Base-by-base conservation (phyloP, 2,329 filamentous ascomycete genomes). In the Diaporthe amygdali region DNA sequence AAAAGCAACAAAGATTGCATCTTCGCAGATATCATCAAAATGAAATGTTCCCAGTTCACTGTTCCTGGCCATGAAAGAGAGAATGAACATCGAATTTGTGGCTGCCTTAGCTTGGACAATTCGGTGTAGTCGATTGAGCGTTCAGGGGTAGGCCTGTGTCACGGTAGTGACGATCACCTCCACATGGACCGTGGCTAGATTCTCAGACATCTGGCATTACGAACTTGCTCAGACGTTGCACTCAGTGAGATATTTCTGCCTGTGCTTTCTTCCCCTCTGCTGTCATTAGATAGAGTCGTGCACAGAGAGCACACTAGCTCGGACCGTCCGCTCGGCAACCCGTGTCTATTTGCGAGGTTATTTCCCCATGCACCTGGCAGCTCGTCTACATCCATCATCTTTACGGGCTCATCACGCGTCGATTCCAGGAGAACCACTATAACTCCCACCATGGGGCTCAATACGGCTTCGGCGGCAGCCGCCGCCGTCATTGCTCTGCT, bases 401-500 rank as follows among this genome's bases (percentile, higher is more conserved):
- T 49, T 37, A 17, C n/a, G 30, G 39, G 17, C 22, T 20, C 14
- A 22, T 30, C 8, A 9, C 8, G 3, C 14, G 7, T 17, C 41
- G 15, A 22, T 15, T 22, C 3, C 5, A 22, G 54, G 20, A 34
- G 22, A 12, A 44, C 30, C 7, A 32, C 14, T 17, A 25, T 7
- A 8, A 30, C 25, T 27, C 20, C 46, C 3, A 41, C 34, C 47
- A 70, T 70, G 68, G 68, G 37, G 3, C 27, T 39, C 59, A 66
- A n/a, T 39, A 0, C 37, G 32, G 20, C 25, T 7, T 10, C 46
- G 49, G 15, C 39, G 20, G 68, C 30, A 39, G 41, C 52, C 2
- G 52, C 69, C 22, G 69, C 69, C 14, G 67, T 70, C 14, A 25
- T 74, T 27, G 70, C 68, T 54, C 44, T 80, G 5, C 32, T 78